Percentiles rank a stretch among this genome's conserved stretches.
Evolutionary conservation across 2,329 filamentous ascomycete species (phyloP).

Genomic region (Pseudogymnoascus sp.): DNA sequence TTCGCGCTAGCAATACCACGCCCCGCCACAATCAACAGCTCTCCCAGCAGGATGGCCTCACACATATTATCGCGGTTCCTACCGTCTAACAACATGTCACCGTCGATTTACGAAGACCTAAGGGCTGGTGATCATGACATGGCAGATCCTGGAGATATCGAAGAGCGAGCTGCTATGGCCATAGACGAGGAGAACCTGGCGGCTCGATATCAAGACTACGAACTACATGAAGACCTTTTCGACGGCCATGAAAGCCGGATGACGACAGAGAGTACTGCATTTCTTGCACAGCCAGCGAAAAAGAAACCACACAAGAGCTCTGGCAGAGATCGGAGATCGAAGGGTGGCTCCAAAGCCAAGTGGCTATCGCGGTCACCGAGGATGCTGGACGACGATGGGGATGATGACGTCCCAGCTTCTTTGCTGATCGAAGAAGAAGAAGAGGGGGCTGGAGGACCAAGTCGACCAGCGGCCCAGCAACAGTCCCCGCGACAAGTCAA

Average conservation of each 20-base stretch:
- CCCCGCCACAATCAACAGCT: conserved; percentile 7
- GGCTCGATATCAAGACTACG: conserved; percentile 23
- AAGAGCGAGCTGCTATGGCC: conserved; percentile 25
- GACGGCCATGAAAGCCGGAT: conserved; percentile 25
- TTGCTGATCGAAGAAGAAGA: conserved; percentile 47
- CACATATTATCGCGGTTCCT: conserved; percentile 27
- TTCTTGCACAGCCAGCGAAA: conserved; percentile 18
- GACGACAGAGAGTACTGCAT: conserved; percentile 26
- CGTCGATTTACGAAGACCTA: conserved; percentile 30
- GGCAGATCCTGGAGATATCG: conserved; percentile 24
- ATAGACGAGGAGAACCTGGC: conserved; percentile 28
- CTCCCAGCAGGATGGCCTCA: conserved; percentile 25
- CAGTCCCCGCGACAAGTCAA: conserved; percentile 12
- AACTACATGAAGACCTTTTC: conserved; percentile 25
- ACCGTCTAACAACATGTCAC: conserved; percentile 22
- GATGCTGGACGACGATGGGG: conserved; percentile 25
- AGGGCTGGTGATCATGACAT: conserved; percentile 23
- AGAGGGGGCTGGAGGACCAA: conserved; percentile 15
- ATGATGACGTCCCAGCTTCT: conserved; percentile 54
- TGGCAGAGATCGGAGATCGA: conserved; percentile 11
- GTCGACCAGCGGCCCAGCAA: conserved; percentile 14
- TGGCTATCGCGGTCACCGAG: conserved; percentile 26
- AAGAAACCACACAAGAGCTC: conserved; percentile 9
- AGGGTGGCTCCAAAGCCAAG: conserved; percentile 14
- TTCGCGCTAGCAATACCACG: neutral